These are phyloP conservation scores for Collybia sordida DNA, from an alignment of 768 basidiomycete species.

Conservation along the genomic window DNA sequence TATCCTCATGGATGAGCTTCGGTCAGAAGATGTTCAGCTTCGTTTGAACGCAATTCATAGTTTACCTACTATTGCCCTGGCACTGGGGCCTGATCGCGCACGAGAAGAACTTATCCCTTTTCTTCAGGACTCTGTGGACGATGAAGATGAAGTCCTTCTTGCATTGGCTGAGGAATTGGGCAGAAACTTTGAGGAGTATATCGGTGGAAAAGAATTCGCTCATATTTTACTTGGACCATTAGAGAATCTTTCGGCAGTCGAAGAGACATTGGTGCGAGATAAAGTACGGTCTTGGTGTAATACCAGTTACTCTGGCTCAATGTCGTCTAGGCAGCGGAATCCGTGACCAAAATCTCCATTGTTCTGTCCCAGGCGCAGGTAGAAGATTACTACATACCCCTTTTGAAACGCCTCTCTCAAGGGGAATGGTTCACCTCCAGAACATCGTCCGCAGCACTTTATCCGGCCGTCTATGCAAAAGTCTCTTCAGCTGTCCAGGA, in stretches of 20 bases:
- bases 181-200: constrained; percentile 88
- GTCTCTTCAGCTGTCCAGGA: constrained; percentile 75
- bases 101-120: constrained; percentile 95
- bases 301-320: constrained; percentile 9
- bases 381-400: constrained; percentile 89
- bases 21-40: constrained; percentile 95
- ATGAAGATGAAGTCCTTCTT: constrained; percentile 97
- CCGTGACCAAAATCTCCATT: constrained; percentile 85
- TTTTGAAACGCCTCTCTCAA: constrained; percentile 82
- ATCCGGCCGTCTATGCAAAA: constrained; percentile 85
- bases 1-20: constrained; percentile 96
- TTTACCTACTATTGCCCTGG: constrained; percentile 96
- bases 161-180: constrained; percentile 96
- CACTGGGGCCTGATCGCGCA: constrained; percentile 92
- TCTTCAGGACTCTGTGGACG: constrained; percentile 98
- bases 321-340: constrained; percentile 80
- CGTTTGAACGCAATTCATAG: constrained; percentile 96
- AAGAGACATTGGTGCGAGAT: constrained; percentile 96
- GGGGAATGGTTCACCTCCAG: constrained; percentile 99
- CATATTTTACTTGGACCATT: constrained; percentile 88
- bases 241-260: constrained; percentile 94
- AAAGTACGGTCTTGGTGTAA: constrained; percentile 58
- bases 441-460: constrained; percentile 93
- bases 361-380: constrained; percentile 77
- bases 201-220: constrained; percentile 86